Base-by-base conservation (phyloP, 768 basidiomycete genomes). In the Calvatia gigantea region DNA sequence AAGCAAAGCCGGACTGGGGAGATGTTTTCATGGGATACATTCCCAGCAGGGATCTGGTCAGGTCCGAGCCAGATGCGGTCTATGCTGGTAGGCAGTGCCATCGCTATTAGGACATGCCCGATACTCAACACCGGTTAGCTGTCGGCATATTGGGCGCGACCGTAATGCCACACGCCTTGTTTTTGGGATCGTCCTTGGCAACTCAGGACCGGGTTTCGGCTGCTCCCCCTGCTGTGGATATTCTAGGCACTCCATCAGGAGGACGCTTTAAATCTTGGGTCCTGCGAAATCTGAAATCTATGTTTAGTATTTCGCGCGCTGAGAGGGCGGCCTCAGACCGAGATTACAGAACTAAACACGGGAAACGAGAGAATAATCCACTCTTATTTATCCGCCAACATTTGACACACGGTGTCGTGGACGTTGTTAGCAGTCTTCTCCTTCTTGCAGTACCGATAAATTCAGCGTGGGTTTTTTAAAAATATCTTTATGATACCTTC, bases 401-500 rank as follows among this genome's bases (percentile, higher is more conserved):
- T 62, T 69, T 87, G n/a, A 65, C 68, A 27, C 83, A 85, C 58
- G 76, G 77, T 0, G 72, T 81, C 61, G 70, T 77, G 51, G 86
- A 91, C 61, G 74, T 89, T 9, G 71, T 80, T 9, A 58, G 73
- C 33, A 83, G 82, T 58, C 70, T 93, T 35, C 66, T 91, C 38
- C 80, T 81, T 2, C 73, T 92, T 51, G 91, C 91, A 0, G 76
- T 92, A 14, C 76, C 86, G 14, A 89, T 92, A 69, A 93, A 93
- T 64, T 79, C 88, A 12, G 70, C 85, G 85, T 84, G 54, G 62
- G 71, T 59, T 31, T 6, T 23, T 39, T 49, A 42, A 42, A 32
- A 45, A 8, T 14, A 6, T 6, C 51, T n/a, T 19, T 15, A n/a
- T 15, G 37, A 29, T 21, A 31, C 17, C 52, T 8, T 12, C 25